Evolutionary conservation across 2,329 filamentous ascomycete genomes (phyloP), one percentile per base, ranked within the genome.

Genomic region (Cercospora beticola): DNA sequence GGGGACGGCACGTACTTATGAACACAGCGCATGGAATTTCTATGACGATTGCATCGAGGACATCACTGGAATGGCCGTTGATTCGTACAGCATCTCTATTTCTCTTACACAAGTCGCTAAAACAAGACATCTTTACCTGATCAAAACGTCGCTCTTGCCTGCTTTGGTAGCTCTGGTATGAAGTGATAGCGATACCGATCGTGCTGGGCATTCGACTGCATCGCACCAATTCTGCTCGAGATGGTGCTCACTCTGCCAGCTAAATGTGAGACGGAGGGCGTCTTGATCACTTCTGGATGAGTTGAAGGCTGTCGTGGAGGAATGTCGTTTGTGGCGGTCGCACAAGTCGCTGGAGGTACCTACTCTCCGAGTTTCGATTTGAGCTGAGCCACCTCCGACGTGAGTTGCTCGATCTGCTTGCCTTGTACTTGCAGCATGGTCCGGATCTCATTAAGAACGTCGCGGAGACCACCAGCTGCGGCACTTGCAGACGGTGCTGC

Each of bases 371-470:
- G 64, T 70, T 70, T 91, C 80, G 88, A 88, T 86, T 96, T 97
- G 74, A 97, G 84, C 16, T 87, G 86, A 77, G 95, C 92, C 14
- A 97, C 89, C 79, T 96, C 92, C 31, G 91, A 86, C 61, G 87
- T 91, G 81, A 97, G 91, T n/a, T 87, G 84, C 70, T 84, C 88
- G 77, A 97, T 92, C 72, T 93, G 88, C 82, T 87, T 88, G 65
- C 87, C 92, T 81, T 97, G 93, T 71, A 87, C 86, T 78, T 92
- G 88, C 36, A 97, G 84, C 74, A 95, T 82, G 65, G 86, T 83
- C 81, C 92, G 94, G 81, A 97, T 95, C 75, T 94, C 87, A 43
- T 87, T 84, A 54, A 97, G 86, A 5, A 90, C 88, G 31, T 87
- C 83, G 75, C 90, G 88, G 12, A 92, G 83, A 7, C 83, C 82